Evolutionary conservation across 306 rosid species (phyloP), one percentile per base, ranked within the genome.

Genomic region (Casuarina cunninghamiana): DNA sequence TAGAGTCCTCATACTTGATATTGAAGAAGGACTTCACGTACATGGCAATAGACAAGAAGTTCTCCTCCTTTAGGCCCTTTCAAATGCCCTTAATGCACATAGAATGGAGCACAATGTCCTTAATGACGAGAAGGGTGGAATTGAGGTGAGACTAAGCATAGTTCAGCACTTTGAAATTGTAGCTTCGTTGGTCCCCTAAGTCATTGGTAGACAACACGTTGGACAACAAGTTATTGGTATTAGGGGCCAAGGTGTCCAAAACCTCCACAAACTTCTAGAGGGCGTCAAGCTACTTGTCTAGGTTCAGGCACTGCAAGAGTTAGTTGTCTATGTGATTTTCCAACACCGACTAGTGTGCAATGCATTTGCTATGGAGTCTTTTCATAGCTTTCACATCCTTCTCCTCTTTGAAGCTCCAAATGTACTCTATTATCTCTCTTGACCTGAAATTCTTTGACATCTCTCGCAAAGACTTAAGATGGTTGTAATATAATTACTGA

Each of bases 81-180:
- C 83, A 79, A 0, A 89, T 92, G 11, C 97, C 97, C 26, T 95
- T 95, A 45, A 92, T 86, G 75, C 95, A 95, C 77, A 82, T 89
- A 19, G 87, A 90, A 21, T 92, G 83, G 75, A 90, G 91, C 0
- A 91, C 97, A 42, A 95, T 88, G 69, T 97, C 95, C 66, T 95
- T 97, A 51, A 95, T 86, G 46, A 95, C 92, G 63, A 81, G 90
- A 35, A 95, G 89, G 35, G 97, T 91, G 80, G 92, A 80, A 3
- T 85, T 80, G 61, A 95, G 97, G 38, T 92, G 92, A 21, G 98
- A 95, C 77, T 95, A 95, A 0, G 97, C 97, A 13, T 92, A 79
- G 84, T 94, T 97, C 72, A 94, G 97, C 75, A 92, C 97, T 2
- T 97, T 91, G 48, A 94, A 97, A 82, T 94, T 94, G 75, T 87